A percentile compares a stretch with the other conserved stretches of the same genome.
Evolutionary conservation across 164 flowering plant species (phyloP).

Genomic region (Sedum album): DNA sequence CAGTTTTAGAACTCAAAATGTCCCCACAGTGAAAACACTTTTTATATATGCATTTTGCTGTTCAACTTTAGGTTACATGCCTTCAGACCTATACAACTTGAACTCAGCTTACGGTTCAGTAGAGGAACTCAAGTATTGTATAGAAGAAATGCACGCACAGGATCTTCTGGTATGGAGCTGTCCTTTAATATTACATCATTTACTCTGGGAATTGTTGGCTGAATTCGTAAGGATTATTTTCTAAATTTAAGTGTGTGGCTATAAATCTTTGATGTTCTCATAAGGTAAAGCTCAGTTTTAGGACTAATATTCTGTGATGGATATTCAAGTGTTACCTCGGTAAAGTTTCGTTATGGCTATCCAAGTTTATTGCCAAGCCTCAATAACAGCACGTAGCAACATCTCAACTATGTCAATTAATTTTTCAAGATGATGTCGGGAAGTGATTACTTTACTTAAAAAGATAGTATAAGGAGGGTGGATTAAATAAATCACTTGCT

Average conservation of each 20-base stretch:
- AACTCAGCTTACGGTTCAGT: constrained; percentile 55
- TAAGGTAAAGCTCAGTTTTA: no score
- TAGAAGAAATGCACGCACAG: constrained; percentile 51
- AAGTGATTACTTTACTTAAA: not conserved
- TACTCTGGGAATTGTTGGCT: not conserved
- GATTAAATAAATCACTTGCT: not conserved
- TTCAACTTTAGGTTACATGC: constrained; percentile 50
- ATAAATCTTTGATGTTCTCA: not conserved
- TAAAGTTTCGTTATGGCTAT: no score
- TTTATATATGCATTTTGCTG: constrained; percentile 1
- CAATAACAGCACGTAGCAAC: not conserved
- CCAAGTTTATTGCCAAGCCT: no score
- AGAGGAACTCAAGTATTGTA: constrained; percentile 51
- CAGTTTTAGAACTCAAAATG: not conserved
- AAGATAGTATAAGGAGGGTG: not conserved
- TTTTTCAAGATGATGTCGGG: not conserved
- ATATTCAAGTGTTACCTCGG: not conserved
- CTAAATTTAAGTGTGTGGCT: not conserved
- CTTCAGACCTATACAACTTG: constrained; percentile 59
- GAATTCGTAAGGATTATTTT: not conserved
- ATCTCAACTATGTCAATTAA: not conserved
- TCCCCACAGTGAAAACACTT: not conserved
- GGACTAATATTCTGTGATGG: not conserved
- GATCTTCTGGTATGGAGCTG: constrained; percentile 42
- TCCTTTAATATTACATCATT: not conserved